Evolutionary conservation across 2,329 filamentous ascomycete species (phyloP), one percentile per base, ranked within the genome.

Genomic region (Ceratocystis diversiconidia): DNA sequence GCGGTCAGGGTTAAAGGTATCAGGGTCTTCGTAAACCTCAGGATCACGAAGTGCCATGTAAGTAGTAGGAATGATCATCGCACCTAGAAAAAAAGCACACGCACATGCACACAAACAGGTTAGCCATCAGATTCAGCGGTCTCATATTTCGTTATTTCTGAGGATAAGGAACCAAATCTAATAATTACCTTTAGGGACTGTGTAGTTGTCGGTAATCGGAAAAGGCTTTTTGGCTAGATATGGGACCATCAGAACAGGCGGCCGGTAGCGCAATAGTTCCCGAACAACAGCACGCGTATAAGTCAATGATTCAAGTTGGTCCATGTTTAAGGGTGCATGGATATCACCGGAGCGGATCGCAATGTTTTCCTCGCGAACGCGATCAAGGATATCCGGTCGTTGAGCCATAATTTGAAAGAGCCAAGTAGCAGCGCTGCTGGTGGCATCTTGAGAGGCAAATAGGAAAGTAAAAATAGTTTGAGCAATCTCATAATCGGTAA

Each of bases 401-500:
- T 97, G 90, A 60, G 94, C 92, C 79, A 90, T 86, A 72, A 90
- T 83, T 79, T 99, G 94, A 82, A 96, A 96, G 69, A 97, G 78
- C 91, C 94, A 97, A 64, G 92, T 96, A 72, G 84, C 85, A 68
- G 94, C 92, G 72, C 90, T 95, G 77, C 88, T 94, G 69, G 94
- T 96, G 70, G 94, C 94, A 75, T 99, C 94, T 77, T 97, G 94
- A 2, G 92, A 96, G 68, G 94, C 92, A 76, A 97, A 97, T 68
- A 97, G 82, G 80, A 97, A 96, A 62, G 92, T 95, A 78, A 96
- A 96, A 72, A 97, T 75, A 28, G 92, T 96, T 80, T 94, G 89
- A 66, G 90, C 83, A 72, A 97, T 96, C 76, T 97, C 92, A 72
- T 87, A 88, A 74, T 97, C 89, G 76, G 82, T 86, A 76, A 96